Evolutionary conservation across 331 rosid genomes (phyloP).

Genomic region (Quercus phellos): DNA sequence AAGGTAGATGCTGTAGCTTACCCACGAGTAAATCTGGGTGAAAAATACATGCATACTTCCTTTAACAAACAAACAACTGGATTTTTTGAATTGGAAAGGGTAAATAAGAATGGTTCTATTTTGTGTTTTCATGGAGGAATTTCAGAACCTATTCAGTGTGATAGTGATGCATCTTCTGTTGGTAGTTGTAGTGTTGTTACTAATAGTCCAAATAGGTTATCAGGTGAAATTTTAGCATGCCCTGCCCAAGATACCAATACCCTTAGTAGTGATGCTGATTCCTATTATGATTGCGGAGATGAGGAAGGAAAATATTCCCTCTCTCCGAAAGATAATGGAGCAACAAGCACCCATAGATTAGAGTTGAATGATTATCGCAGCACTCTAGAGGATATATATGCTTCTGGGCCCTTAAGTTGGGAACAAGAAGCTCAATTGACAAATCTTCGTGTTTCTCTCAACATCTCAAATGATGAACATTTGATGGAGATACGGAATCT

Average conservation of each 20-base stretch:
- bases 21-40: constrained; percentile 58
- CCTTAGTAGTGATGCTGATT: constrained; percentile 62
- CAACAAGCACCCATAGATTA: constrained; percentile 57
- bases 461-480: constrained; percentile 87
- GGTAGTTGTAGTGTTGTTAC: constrained; percentile 76
- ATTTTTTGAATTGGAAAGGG: constrained; percentile 36
- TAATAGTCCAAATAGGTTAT: constrained; percentile 30
- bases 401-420: constrained; percentile 91
- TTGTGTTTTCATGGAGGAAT: constrained; percentile 42
- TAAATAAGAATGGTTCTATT: constrained; percentile 26
- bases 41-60: constrained; percentile 53
- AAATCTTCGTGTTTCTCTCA: constrained; percentile 73
- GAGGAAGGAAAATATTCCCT: constrained; percentile 35
- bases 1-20: constrained; percentile 76
- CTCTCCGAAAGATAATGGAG: constrained; percentile 31
- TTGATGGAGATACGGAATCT: constrained; percentile 69
- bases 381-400: constrained; percentile 62
- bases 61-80: constrained; percentile 35
- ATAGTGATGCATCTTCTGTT: constrained; percentile 63
- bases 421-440: constrained; percentile 77
- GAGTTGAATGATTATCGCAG: constrained; percentile 67
- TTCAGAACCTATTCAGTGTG: constrained; percentile 39
- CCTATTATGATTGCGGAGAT: constrained; percentile 35
- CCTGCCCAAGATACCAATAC: constrained; percentile 42
- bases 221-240: constrained; percentile 42